A percentile compares a stretch with the other conserved stretches of the same genome.
Conservation (phyloP, 768 basidiomycete genomes). For the Russula abietina region DNA sequence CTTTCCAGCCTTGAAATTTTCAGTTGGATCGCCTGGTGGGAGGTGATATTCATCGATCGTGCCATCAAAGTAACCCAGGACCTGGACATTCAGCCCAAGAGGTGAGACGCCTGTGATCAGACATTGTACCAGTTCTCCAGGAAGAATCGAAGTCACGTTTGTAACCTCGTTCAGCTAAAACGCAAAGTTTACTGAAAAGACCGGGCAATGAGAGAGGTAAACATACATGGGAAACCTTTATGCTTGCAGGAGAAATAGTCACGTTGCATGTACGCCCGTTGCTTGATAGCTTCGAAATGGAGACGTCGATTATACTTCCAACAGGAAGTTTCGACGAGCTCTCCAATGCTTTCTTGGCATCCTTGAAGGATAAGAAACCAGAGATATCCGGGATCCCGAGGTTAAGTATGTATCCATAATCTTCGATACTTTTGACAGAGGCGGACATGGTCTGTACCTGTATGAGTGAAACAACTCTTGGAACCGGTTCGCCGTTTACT, state of each 20-base stretch:
- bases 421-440: constrained; percentile 79
- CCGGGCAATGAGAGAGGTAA: background rate
- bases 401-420: constrained; percentile 90
- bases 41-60: constrained; percentile 83
- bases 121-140: constrained; percentile 76
- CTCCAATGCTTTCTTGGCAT: constrained; percentile 42
- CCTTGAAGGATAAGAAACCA: constrained; percentile 81
- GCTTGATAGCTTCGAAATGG: constrained; percentile 60
- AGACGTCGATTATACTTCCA: constrained; percentile 63
- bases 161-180: constrained; percentile 68
- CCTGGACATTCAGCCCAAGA: constrained; percentile 77
- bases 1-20: constrained; percentile 54
- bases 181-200: constrained; percentile 1
- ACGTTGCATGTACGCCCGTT: constrained; percentile 80
- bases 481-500: constrained; percentile 33
- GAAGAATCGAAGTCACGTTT: constrained; percentile 75
- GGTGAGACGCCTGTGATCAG: constrained; percentile 72
- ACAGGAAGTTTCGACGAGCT: constrained; percentile 40
- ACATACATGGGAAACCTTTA: constrained; percentile 54
- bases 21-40: constrained; percentile 37
- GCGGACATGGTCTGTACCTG: constrained; percentile 60
- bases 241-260: constrained; percentile 42
- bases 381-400: constrained; percentile 72
- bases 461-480: background rate
- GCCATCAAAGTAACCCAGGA: constrained; percentile 89